Evolutionary conservation across 1,284 basidiomycete species (phyloP).

Genomic region (Ganoderma resinaceum): DNA sequence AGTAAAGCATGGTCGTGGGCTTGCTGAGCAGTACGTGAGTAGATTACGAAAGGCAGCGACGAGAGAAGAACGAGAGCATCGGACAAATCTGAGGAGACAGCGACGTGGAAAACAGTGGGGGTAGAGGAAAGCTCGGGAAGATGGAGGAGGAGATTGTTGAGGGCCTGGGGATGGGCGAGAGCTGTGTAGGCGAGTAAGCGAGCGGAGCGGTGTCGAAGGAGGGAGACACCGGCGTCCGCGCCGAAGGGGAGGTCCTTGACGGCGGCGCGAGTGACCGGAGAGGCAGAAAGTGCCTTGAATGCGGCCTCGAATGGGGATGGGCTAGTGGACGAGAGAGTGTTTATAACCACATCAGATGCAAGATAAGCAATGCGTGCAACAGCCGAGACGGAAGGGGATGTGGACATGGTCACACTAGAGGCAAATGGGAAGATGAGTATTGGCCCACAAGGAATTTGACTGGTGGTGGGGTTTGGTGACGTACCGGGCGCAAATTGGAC

Average conservation of each 20-base stretch:
- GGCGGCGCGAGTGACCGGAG: conserved; percentile 26
- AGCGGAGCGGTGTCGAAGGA: conserved; percentile 46
- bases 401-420: conserved; percentile 25
- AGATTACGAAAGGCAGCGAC: conserved; percentile 64
- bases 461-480: not conserved
- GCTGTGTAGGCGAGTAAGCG: conserved; percentile 62
- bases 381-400: conserved; percentile 43
- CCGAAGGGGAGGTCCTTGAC: conserved; percentile 56
- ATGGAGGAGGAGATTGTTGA: conserved; percentile 63
- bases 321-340: conserved; percentile 53
- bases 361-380: conserved; percentile 76
- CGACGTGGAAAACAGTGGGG: conserved; percentile 67
- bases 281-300: conserved; percentile 23
- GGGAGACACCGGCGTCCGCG: conserved; percentile 63
- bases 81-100: conserved; percentile 59
- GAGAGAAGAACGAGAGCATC: conserved; percentile 65
- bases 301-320: conserved; percentile 45
- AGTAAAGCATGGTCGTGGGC: conserved; percentile 79
- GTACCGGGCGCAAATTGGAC: conserved; percentile 15
- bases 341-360: conserved; percentile 70
- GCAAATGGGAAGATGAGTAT: conserved; percentile 18
- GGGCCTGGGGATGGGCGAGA: conserved; percentile 49
- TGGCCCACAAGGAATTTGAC: conserved; percentile 20
- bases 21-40: conserved; percentile 69
- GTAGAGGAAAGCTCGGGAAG: conserved; percentile 60